These are phyloP conservation scores for Ligustrum vulgare DNA, from an alignment of 257 asterid genomes.

Conservation along the genomic window DNA sequence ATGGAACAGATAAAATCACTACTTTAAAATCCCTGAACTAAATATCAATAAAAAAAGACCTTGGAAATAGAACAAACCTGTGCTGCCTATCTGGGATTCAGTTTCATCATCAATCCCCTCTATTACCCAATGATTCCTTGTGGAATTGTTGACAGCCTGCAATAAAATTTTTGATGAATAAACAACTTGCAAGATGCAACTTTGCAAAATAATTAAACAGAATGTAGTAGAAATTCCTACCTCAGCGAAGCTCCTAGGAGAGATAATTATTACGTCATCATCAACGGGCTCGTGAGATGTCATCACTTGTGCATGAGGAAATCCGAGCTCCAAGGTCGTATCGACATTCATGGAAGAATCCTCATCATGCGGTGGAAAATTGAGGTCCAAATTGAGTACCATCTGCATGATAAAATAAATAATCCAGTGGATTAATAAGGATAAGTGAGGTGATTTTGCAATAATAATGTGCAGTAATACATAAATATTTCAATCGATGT, in stretches of 20 bases:
- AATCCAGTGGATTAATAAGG: background rate
- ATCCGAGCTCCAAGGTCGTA: slow-evolving; percentile 12
- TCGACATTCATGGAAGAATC: background rate
- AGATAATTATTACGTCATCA: slow-evolving; percentile 19
- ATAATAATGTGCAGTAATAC: background rate
- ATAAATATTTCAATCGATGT: background rate
- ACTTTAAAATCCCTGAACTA: no score
- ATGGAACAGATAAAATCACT: no score
- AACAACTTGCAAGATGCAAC: background rate
- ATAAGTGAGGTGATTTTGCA: background rate
- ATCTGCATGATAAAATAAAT: slow-evolving; percentile 1
- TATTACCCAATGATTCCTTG: slow-evolving; percentile 3
- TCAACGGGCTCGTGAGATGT: background rate
- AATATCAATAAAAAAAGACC: no score
- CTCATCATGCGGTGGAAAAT: slow-evolving; percentile 13
- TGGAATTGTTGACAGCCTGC: slow-evolving; percentile 9
- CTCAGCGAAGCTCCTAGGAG: slow-evolving; percentile 20
- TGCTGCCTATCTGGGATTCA: no score
- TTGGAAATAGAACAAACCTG: no score
- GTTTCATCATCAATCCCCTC: no score
- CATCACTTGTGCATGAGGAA: background rate
- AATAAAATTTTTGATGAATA: background rate
- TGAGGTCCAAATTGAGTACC: slow-evolving; percentile 18
- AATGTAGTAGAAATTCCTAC: background rate
- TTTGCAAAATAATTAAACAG: background rate